Conservation (phyloP, 768 basidiomycete genomes). For the Rossbeevera mucosa region DNA sequence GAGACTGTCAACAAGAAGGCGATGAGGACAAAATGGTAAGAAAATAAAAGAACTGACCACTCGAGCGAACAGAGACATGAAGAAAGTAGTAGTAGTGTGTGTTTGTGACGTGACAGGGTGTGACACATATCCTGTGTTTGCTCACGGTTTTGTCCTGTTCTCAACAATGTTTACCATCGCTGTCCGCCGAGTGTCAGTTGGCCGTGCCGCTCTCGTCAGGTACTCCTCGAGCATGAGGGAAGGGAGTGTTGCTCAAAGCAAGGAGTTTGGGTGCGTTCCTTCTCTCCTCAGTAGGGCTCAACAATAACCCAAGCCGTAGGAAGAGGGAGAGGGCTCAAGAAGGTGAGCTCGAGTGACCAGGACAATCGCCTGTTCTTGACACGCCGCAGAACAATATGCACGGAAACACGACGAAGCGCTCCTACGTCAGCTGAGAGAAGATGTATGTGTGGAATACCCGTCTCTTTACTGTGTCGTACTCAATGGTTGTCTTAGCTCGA, state of each 20-base stretch:
- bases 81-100: constrained; percentile 34
- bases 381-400: constrained; percentile 54
- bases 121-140: constrained; percentile 25
- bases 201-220: constrained; percentile 32
- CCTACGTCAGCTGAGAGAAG: constrained; percentile 52
- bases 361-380: not conserved
- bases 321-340: constrained; percentile 74
- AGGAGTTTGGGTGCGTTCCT: constrained; percentile 52
- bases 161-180: constrained; percentile 23
- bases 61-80: constrained; percentile 70
- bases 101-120: constrained; percentile 42
- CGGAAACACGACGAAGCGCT: constrained; percentile 54
- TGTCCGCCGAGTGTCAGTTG: constrained; percentile 39
- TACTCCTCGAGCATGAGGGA: constrained; percentile 43
- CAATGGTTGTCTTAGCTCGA: constrained; percentile 21
- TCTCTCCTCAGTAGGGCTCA: not conserved
- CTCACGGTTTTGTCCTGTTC: not conserved
- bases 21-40: constrained; percentile 10
- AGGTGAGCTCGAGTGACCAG: constrained; percentile 30
- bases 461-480: not conserved
- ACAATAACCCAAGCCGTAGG: constrained; percentile 33
- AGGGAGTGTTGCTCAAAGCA: constrained; percentile 58
- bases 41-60: constrained; percentile 27
- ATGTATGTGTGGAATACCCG: constrained; percentile 39
- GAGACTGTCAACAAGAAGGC: constrained; percentile 29